Evolutionary conservation across 2,329 filamentous ascomycete genomes (phyloP).

Genomic region (Talaromyces sp.): DNA sequence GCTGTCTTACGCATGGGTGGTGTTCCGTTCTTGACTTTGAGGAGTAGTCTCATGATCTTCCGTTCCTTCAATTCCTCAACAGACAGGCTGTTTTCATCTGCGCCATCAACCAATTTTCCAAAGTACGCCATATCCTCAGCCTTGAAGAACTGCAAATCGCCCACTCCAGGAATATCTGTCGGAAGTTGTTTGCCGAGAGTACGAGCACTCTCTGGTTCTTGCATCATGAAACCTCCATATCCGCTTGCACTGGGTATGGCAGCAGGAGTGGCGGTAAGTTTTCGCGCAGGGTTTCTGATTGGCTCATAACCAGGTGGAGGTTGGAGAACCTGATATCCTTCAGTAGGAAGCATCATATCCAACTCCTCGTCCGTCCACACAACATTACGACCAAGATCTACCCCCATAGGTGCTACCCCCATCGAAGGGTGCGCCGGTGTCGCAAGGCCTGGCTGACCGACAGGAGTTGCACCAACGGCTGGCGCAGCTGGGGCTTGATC

Average conservation of each 20-base stretch:
- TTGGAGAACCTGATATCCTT: constrained; percentile 88
- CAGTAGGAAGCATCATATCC: constrained; percentile 81
- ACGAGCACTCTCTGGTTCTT: constrained; percentile 82
- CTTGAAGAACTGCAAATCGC: constrained; percentile 97
- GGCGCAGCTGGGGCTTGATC: constrained; percentile 84
- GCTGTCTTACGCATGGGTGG: constrained; percentile 98
- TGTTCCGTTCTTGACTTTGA: constrained; percentile 99
- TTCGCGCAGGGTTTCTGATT: constrained; percentile 70
- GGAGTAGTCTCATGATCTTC: constrained; percentile 93
- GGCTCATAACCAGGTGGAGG: constrained; percentile 91
- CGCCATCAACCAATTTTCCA: constrained; percentile 90
- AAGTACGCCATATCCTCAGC: constrained; percentile 99
- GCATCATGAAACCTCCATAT: constrained; percentile 88
- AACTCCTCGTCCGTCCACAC: constrained; percentile 90
- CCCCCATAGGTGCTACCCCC: constrained; percentile 65
- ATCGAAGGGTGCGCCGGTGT: constrained; percentile 74
- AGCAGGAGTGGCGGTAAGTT: constrained; percentile 68
- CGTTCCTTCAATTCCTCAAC: constrained; percentile 96
- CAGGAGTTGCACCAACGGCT: constrained; percentile 65
- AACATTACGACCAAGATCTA: constrained; percentile 75
- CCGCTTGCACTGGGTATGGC: constrained; percentile 58
- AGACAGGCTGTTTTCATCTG: constrained; percentile 84
- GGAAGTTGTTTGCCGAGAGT: constrained; percentile 85
- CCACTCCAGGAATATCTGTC: constrained; percentile 92
- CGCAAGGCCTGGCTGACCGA: constrained; percentile 69